These are phyloP conservation scores for Trifolium fragiferum DNA, from an alignment of 306 rosid genomes.

Conservation along the genomic window DNA sequence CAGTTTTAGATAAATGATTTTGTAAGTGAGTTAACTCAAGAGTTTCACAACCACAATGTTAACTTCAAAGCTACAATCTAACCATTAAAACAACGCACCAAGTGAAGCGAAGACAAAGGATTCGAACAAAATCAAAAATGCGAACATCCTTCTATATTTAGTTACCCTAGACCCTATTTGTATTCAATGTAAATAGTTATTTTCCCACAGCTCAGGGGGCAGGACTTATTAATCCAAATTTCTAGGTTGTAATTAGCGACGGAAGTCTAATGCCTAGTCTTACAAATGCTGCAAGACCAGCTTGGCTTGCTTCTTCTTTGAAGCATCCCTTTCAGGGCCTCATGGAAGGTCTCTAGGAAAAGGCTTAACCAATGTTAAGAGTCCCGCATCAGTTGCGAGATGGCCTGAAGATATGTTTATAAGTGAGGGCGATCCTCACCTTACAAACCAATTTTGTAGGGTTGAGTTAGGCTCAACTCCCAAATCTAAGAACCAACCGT, in stretches of 20 bases:
- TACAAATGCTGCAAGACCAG: slow-evolving; percentile 31
- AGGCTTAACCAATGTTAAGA: slow-evolving; percentile 7
- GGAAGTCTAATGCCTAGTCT: slow-evolving; percentile 2
- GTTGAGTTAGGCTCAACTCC: too few species aligned
- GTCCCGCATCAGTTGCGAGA: too few species aligned
- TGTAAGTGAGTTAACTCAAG: neutral
- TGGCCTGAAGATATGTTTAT: too few species aligned
- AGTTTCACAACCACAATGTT: neutral
- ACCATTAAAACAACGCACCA: slow-evolving; percentile 4
- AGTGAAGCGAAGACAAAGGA: neutral
- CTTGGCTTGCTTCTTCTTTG: slow-evolving; percentile 32
- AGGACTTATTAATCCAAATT: neutral
- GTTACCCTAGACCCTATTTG: slow-evolving; percentile 12
- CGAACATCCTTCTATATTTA: slow-evolving; percentile 10
- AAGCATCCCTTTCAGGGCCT: slow-evolving; percentile 16
- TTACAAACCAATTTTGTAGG: too few species aligned
- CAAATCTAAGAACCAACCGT: neutral
- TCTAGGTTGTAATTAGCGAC: neutral
- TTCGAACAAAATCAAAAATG: slow-evolving; percentile 23
- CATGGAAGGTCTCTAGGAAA: slow-evolving; percentile 17
- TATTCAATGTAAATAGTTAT: neutral
- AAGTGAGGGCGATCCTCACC: too few species aligned
- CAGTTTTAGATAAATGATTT: neutral
- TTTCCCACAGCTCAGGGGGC: neutral
- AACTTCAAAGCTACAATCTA: slow-evolving; percentile 13